Evolutionary conservation across 164 flowering plant genomes (phyloP).

Genomic region (Vitis rotundifolia): DNA sequence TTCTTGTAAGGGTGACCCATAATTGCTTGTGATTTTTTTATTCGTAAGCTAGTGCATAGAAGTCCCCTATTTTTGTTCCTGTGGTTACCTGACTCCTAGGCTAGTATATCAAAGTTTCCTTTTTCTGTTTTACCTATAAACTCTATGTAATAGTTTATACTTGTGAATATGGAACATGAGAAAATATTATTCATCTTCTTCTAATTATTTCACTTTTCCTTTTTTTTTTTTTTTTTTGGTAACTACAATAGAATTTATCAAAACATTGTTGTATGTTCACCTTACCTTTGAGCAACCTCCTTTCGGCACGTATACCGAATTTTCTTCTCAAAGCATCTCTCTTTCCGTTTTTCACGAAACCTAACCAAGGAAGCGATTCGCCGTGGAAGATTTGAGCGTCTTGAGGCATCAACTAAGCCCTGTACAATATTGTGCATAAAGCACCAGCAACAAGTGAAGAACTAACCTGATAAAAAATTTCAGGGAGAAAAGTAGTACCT

Average conservation of each 20-base stretch:
- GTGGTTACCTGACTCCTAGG: no score
- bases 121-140: no score
- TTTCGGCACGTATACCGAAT: slow-evolving; percentile 34
- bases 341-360: slow-evolving; percentile 39
- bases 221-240: no score
- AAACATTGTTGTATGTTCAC: neutral
- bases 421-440: neutral
- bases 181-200: neutral
- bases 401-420: slow-evolving; percentile 22
- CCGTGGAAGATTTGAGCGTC: slow-evolving; percentile 18
- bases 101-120: no score
- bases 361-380: slow-evolving; percentile 34
- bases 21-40: no score
- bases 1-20: no score
- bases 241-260: no score
- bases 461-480: neutral
- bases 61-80: no score
- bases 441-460: neutral
- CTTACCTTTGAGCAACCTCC: slow-evolving; percentile 44
- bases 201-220: no score
- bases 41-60: no score
- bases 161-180: neutral
- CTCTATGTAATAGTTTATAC: no score
- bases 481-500: neutral
- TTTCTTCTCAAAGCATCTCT: slow-evolving; percentile 43